Evolutionary conservation across 768 basidiomycete species (phyloP).

Genomic region (Psilocybe subaeruginosa): DNA sequence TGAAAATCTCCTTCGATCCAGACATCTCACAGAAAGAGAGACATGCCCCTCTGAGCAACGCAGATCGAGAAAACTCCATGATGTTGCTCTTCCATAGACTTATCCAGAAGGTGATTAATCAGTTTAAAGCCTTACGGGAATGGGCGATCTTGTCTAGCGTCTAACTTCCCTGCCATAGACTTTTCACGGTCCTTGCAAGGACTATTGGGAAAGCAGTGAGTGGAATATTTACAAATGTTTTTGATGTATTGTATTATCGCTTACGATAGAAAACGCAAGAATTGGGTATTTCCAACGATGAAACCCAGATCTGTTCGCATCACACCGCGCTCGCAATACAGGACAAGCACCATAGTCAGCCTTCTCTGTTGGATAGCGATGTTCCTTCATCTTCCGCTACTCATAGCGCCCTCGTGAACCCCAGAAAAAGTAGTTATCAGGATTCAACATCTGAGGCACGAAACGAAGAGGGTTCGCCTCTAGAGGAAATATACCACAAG

Average conservation of each 20-base stretch:
- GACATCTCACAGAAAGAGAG: not conserved
- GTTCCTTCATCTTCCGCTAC: no score
- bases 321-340: no score
- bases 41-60: no score
- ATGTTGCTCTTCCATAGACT: not conserved
- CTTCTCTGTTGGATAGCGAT: no score
- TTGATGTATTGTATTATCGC: no score
- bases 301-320: no score
- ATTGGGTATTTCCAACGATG: no score
- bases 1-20: not conserved
- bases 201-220: not conserved
- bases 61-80: not conserved
- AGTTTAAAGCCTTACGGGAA: not conserved
- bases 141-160: not conserved
- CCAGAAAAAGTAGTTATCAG: not conserved
- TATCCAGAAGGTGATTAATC: not conserved
- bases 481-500: not conserved
- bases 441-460: not conserved
- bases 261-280: no score
- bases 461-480: not conserved
- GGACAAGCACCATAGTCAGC: no score
- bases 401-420: no score
- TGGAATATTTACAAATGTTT: not conserved
- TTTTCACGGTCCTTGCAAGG: not conserved
- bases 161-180: not conserved